Conservation (phyloP, 352 stramenopile species). For the Phytophthora pisi region DNA sequence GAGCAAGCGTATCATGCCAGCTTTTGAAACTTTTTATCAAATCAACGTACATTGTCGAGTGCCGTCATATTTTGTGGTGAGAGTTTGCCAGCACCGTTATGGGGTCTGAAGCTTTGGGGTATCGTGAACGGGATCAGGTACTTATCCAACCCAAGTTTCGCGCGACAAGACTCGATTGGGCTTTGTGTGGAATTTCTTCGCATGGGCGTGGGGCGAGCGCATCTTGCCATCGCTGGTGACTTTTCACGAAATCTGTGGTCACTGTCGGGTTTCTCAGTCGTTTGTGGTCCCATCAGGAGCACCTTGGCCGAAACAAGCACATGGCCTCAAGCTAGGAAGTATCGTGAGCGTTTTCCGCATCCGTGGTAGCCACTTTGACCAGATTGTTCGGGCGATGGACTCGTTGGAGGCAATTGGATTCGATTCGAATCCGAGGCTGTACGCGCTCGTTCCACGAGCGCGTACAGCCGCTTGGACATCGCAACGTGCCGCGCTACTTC, state of each 20-base stretch:
- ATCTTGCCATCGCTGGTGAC: slow-evolving; percentile 44
- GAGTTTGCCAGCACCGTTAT: background rate
- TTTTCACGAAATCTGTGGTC: slow-evolving; percentile 35
- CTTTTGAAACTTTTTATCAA: background rate
- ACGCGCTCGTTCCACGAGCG: background rate
- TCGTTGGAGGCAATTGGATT: slow-evolving; percentile 11
- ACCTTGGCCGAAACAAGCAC: slow-evolving; percentile 39
- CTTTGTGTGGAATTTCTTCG: background rate
- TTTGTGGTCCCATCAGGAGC: slow-evolving; percentile 45
- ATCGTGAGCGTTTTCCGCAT: background rate
- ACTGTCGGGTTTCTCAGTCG: slow-evolving; percentile 24
- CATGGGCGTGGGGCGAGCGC: slow-evolving; percentile 11
- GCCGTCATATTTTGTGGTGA: background rate
- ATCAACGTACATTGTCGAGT: background rate
- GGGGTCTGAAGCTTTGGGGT: background rate
- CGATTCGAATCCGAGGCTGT: background rate
- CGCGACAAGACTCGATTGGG: background rate
- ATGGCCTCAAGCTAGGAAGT: slow-evolving; percentile 34
- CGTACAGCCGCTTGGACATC: background rate
- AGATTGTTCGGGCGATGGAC: background rate
- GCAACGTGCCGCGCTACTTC: too few relatives aligned
- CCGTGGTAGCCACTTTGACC: slow-evolving; percentile 5
- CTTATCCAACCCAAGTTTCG: background rate
- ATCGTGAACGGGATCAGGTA: background rate
- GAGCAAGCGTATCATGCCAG: background rate